These are phyloP conservation scores for Xerocomellus amylosporus DNA, from an alignment of 768 basidiomycete species.

Conservation along the genomic window DNA sequence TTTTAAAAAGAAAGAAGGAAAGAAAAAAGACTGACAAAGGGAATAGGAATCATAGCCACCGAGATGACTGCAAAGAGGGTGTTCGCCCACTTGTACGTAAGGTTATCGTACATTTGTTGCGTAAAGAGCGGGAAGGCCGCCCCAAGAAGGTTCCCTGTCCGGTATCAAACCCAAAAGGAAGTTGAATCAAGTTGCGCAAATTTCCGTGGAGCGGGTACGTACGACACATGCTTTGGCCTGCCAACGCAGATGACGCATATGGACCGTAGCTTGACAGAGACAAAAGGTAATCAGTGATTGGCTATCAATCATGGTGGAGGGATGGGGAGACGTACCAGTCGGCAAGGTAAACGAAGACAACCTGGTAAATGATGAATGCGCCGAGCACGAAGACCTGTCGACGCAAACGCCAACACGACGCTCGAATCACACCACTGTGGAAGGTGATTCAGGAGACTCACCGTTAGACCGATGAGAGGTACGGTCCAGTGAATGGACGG, in stretches of 20 bases:
- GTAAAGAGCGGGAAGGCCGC: constrained; percentile 64
- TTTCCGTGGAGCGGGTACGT: constrained; percentile 19
- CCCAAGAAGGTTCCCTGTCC: constrained; percentile 47
- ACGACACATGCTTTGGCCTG: constrained; percentile 63
- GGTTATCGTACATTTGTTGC: constrained; percentile 50
- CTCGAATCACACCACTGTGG: not conserved
- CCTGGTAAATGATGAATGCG: constrained; percentile 54
- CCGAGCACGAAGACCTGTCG: constrained; percentile 49
- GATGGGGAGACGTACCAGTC: constrained; percentile 47
- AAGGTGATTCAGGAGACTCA: not conserved
- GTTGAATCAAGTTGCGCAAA: constrained; percentile 9
- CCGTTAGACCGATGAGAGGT: constrained; percentile 29
- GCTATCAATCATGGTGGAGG: not conserved
- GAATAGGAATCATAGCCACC: constrained; percentile 55
- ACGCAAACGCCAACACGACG: constrained; percentile 2
- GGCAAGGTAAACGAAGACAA: constrained; percentile 58
- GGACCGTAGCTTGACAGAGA: constrained; percentile 43
- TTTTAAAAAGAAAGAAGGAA: not conserved
- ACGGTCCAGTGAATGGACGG: constrained; percentile 57
- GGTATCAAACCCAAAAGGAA: constrained; percentile 16
- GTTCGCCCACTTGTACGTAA: constrained; percentile 61
- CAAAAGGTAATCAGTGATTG: not conserved
- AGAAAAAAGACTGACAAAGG: constrained; percentile 42
- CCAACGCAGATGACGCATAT: constrained; percentile 67
- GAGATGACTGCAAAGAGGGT: constrained; percentile 56